These are phyloP conservation scores for Noccaea bulbosa DNA, from an alignment of 345 rosid species.

Conservation along the genomic window DNA sequence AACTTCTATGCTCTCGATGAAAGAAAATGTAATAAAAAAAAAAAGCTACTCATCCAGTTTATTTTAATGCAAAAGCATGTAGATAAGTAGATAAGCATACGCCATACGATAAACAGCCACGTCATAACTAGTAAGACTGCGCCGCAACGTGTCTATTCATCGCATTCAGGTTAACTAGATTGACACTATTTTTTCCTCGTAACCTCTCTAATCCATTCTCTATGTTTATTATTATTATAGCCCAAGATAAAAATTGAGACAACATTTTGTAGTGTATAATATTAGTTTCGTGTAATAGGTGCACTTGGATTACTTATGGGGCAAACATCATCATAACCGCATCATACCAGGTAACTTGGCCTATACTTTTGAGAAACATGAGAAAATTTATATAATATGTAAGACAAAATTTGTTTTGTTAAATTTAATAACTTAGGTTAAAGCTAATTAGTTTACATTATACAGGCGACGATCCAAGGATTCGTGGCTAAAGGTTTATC, in stretches of 20 bases:
- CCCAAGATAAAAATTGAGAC: neutral
- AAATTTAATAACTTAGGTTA: neutral
- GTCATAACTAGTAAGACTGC: neutral
- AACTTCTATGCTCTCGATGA: neutral
- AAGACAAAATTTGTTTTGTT: too few species aligned
- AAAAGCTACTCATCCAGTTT: neutral
- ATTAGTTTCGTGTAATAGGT: conserved; percentile 47
- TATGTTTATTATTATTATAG: neutral
- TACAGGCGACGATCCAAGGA: conserved; percentile 87
- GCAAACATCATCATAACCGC: conserved; percentile 79
- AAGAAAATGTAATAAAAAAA: too few species aligned
- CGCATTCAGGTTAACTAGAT: conserved; percentile 16
- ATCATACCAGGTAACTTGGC: conserved; percentile 65
- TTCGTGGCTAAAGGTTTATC: conserved; percentile 79
- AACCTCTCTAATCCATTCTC: neutral
- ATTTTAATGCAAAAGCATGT: neutral
- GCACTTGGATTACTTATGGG: conserved; percentile 87
- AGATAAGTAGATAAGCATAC: neutral
- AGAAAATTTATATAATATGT: neutral
- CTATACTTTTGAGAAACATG: neutral
- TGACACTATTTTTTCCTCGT: neutral
- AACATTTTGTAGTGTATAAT: neutral
- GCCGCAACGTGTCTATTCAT: conserved; percentile 17
- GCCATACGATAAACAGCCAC: neutral
- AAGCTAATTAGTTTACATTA: neutral